Conservation (phyloP, 768 basidiomycete species). For the Hericium erinaceus region DNA sequence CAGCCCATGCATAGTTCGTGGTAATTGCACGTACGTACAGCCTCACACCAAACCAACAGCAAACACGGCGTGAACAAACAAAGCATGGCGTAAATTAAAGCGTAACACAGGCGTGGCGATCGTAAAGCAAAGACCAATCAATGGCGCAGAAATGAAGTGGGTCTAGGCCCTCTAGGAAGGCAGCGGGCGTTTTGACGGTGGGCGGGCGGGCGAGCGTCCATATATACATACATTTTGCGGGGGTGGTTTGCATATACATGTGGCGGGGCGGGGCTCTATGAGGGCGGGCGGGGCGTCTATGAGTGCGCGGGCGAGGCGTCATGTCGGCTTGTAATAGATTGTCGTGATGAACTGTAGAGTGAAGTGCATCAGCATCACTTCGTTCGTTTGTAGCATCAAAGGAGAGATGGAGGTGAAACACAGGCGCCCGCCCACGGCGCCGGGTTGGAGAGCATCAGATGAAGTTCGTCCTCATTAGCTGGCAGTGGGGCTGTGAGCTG, state of each 20-base stretch:
- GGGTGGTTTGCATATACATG: not conserved
- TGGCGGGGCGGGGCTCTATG: not conserved
- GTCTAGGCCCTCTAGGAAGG: no score
- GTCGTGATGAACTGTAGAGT: conserved; percentile 67
- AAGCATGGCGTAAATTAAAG: no score
- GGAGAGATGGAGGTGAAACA: not conserved
- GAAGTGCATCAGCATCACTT: conserved; percentile 11
- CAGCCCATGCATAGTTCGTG: no score
- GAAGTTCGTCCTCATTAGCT: not conserved
- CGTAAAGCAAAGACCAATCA: no score
- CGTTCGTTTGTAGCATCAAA: not conserved
- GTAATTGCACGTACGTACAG: no score
- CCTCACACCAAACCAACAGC: no score
- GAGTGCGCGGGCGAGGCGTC: not conserved
- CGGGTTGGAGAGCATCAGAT: not conserved
- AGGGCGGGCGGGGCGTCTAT: not conserved
- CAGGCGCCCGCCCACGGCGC: not conserved
- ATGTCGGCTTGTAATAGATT: conserved; percentile 72
- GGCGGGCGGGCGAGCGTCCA: not conserved
- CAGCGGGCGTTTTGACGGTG: not conserved
- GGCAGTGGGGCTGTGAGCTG: not conserved
- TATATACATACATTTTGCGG: not conserved
- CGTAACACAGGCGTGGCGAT: no score
- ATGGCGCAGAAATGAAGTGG: no score
- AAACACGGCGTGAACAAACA: not conserved